Conservation (phyloP, 1,284 basidiomycete genomes). For the Xerocomus minutiporus region DNA sequence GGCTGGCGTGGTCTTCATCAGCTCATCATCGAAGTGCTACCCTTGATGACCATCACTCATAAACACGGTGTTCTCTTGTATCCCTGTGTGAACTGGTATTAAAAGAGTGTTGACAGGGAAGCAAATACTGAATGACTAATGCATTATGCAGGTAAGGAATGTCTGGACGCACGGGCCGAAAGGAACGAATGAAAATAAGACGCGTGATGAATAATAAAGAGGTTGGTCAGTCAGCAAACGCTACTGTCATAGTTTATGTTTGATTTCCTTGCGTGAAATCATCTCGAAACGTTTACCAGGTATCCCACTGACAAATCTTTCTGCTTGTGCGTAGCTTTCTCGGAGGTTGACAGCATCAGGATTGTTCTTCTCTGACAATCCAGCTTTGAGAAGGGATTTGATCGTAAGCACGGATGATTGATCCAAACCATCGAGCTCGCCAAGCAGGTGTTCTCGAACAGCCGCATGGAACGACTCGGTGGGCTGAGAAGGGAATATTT, state of each 20-base stretch:
- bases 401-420: constrained; percentile 48
- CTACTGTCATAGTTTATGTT: constrained; percentile 49
- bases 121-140: neutral
- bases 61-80: neutral
- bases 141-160: constrained; percentile 8
- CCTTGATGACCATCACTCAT: too few relatives aligned
- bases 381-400: constrained; percentile 52
- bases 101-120: neutral
- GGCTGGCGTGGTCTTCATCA: too few relatives aligned
- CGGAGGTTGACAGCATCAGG: constrained; percentile 62
- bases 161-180: neutral
- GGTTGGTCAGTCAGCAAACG: neutral
- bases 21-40: too few relatives aligned
- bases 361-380: constrained; percentile 58
- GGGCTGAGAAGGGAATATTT: constrained; percentile 55
- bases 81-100: neutral
- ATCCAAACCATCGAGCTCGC: constrained; percentile 55
- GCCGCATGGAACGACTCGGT: constrained; percentile 50
- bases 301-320: constrained; percentile 55
- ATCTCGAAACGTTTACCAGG: constrained; percentile 51
- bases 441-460: constrained; percentile 45
- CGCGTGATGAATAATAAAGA: neutral
- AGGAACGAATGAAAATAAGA: neutral
- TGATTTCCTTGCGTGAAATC: constrained; percentile 60
- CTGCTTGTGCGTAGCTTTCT: constrained; percentile 67